A percentile compares a stretch with the other conserved stretches of the same genome.
phyloP scores from a whole-genome alignment of 768 basidiomycete species.

The Mycena capillaripes region DNA sequence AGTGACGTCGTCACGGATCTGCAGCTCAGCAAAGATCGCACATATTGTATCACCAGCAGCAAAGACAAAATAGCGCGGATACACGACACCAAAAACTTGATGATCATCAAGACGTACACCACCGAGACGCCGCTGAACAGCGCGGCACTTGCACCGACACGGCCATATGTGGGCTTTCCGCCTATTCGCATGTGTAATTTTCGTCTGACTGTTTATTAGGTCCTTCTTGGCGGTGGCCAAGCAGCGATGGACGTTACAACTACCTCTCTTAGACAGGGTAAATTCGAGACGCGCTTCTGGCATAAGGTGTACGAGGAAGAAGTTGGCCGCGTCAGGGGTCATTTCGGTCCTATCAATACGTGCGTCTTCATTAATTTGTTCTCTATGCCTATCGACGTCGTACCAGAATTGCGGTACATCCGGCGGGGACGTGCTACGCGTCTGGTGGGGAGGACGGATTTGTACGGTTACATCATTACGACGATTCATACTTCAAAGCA shows the following conservation, averaged over 20 bases:
- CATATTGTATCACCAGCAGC: slow-evolving; percentile 96
- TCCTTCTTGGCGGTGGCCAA: slow-evolving; percentile 96
- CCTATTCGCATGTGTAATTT: not conserved
- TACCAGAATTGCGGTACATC: slow-evolving; percentile 91
- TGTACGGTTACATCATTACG: slow-evolving; percentile 91
- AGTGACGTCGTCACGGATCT: slow-evolving; percentile 91
- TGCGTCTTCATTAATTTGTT: slow-evolving; percentile 57
- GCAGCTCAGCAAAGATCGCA: slow-evolving; percentile 89
- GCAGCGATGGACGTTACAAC: slow-evolving; percentile 98
- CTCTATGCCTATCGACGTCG: slow-evolving; percentile 27
- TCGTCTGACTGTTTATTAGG: slow-evolving; percentile 54
- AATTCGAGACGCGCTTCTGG: slow-evolving; percentile 99
- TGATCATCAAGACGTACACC: slow-evolving; percentile 92
- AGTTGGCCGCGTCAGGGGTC: slow-evolving; percentile 96
- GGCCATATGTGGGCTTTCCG: slow-evolving; percentile 78
- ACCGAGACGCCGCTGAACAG: slow-evolving; percentile 98
- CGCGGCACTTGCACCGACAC: slow-evolving; percentile 85
- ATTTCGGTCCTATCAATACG: slow-evolving; percentile 98
- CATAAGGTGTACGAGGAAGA: slow-evolving; percentile 98
- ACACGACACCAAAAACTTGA: slow-evolving; percentile 90
- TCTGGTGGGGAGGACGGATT: slow-evolving; percentile 98
- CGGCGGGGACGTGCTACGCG: slow-evolving; percentile 88
- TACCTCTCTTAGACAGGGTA: slow-evolving; percentile 92
- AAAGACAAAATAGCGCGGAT: slow-evolving; percentile 98
- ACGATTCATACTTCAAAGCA: slow-evolving; percentile 93